Base-by-base conservation (phyloP, 1,284 basidiomycete genomes). In the Mycosarcoma mackinlayi region DNA sequence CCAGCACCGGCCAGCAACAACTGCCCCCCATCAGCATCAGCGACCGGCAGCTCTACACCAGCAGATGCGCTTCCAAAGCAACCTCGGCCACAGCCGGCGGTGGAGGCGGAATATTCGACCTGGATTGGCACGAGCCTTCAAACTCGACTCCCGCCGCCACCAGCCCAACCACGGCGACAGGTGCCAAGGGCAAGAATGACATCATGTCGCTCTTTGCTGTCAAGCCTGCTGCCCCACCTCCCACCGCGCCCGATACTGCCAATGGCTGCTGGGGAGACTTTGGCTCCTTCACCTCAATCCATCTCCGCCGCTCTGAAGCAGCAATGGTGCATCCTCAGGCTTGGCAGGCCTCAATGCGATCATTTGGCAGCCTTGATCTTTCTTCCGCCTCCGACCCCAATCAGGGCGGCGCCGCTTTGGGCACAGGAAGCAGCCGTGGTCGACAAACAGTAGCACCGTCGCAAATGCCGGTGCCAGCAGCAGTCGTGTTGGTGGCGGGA, bases 141-240 rank as follows among this genome's bases (percentile, higher is more conserved):
- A 49, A 80, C 25, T 48, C 81, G 6, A 9, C 67, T 9, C 38
- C 54, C 31, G 42, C 33, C 18, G 21, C 48, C 7, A 85, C 86
- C 0, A n/a, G n/a, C n/a, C n/a, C n/a, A n/a, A n/a, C n/a, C n/a
- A n/a, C n/a, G n/a, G 90, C 47, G 25, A 13, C 41, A 4, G 48
- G 45, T 11, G 52, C 75, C 1, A 73, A 67, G 47, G 71, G 68
- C 27, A 94, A 93, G 78, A 88, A 92, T 61, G 91, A 94, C 73
- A 94, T 94, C 74, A 85, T 94, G 35, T 92, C 91, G 0, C 87
- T 94, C 42, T 94, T 92, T 11, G 48, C 67, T 7, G 40, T 64
- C 35, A 48, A 48, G 19, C 42, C 58, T 3, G 40, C 62, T n/a
- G 34, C 53, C 4, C 10, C n/a, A n/a, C n/a, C 49, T 8, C 7